Evolutionary conservation across 78 protist species (phyloP), one percentile per base, ranked within the genome.

Genomic region (Ministeria vibrans): DNA sequence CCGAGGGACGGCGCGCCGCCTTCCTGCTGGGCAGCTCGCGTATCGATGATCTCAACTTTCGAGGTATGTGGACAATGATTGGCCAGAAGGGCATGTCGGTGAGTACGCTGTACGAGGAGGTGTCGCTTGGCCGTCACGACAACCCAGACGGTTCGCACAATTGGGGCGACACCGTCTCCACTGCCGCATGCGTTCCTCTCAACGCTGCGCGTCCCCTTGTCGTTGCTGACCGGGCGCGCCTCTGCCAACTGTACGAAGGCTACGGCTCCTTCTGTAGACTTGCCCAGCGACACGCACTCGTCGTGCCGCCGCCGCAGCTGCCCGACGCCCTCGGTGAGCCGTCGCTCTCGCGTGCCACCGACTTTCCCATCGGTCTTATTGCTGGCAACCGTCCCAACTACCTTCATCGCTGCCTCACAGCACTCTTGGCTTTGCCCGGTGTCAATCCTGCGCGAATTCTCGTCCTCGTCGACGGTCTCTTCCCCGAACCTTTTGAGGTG

Each of bases 401-500:
- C 5, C 0, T 34, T 30, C n/a, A 43, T 22, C 64, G 53, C 59
- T 28, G 36, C 30, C 64, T 43, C 44, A 4, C 59, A 11, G 18
- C 64, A n/a, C 32, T 59, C 6, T 22, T 59, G 6, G 18, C 64
- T 9, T 20, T 20, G 28, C 41, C 27, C 27, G 51, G 75, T 4
- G 38, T 36, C 38, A 28, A 66, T 27, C 36, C n/a, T 62, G 23
- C 38, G 44, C 4, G 18, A 55, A 64, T 82, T 38, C 34, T 53
- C 51, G 70, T 71, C 43, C 70, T 64, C 80, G 41, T 59, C 69
- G 78, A 82, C 53, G 71, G 74, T 34, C 23, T 44, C 34, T 20
- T 18, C 82, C 46, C 6, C 9, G 61, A 62, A 45, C 63, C 46
- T 25, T 13, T 28, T 38, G 41, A 18, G 41, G 61, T 43, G 25